These are phyloP conservation scores for Thermomyces lanuginosus DNA, from an alignment of 2,329 filamentous ascomycete genomes.

Conservation along the genomic window DNA sequence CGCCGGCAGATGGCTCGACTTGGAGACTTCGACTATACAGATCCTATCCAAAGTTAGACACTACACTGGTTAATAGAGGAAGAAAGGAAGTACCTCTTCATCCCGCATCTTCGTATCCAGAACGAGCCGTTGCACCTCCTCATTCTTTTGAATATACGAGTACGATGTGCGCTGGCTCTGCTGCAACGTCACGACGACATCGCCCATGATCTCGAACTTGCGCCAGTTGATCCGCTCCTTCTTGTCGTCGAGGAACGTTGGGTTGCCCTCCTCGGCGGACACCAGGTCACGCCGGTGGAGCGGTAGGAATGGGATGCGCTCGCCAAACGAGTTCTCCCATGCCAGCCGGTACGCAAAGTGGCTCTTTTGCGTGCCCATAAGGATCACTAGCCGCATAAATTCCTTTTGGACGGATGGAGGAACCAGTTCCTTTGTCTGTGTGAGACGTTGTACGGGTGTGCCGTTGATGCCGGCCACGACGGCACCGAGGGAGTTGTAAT, in stretches of 20 bases:
- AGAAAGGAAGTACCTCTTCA: slow-evolving; percentile 46
- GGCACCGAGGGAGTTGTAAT: slow-evolving; percentile 92
- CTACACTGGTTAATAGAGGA: background rate
- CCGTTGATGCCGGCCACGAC: slow-evolving; percentile 85
- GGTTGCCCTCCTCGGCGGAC: slow-evolving; percentile 80
- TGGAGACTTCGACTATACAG: slow-evolving; percentile 43
- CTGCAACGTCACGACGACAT: slow-evolving; percentile 80
- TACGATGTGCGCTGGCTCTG: slow-evolving; percentile 79
- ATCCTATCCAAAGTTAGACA: slow-evolving; percentile 27
- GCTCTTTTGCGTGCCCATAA: slow-evolving; percentile 86
- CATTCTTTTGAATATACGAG: slow-evolving; percentile 50
- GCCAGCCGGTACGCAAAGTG: slow-evolving; percentile 92
- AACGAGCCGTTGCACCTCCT: slow-evolving; percentile 56
- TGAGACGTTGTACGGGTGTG: slow-evolving; percentile 66
- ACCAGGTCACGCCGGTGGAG: slow-evolving; percentile 79
- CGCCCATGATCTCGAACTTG: slow-evolving; percentile 92
- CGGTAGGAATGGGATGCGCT: slow-evolving; percentile 85
- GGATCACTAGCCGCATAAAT: slow-evolving; percentile 71
- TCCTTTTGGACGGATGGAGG: slow-evolving; percentile 57
- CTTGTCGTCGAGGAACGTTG: slow-evolving; percentile 63
- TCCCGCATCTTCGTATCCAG: slow-evolving; percentile 65
- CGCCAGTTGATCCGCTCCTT: slow-evolving; percentile 83
- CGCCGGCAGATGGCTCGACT: slow-evolving; percentile 31
- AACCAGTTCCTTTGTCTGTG: slow-evolving; percentile 63
- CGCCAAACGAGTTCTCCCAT: slow-evolving; percentile 85